Conservation (phyloP, 768 basidiomycete species). For the Trametes maxima region DNA sequence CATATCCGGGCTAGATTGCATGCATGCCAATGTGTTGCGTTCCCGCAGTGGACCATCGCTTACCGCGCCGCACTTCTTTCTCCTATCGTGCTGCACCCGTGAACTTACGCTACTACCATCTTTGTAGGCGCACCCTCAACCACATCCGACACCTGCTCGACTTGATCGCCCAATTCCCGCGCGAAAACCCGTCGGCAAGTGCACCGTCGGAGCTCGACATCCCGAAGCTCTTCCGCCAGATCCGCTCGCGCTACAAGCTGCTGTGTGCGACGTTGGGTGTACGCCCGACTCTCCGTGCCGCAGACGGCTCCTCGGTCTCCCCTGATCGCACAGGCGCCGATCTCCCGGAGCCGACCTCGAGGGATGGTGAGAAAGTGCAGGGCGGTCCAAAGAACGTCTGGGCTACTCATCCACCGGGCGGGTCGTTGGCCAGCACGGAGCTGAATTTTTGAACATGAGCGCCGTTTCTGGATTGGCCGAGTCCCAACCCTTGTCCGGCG, state of each 20-base stretch:
- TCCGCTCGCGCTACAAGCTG: constrained; percentile 84
- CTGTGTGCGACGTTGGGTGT: constrained; percentile 85
- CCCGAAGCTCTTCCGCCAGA: constrained; percentile 74
- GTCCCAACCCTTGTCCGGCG: constrained; percentile 1
- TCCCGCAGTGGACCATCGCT: not conserved
- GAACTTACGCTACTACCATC: not conserved
- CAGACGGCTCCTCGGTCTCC: constrained; percentile 17
- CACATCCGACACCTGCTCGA: constrained; percentile 73
- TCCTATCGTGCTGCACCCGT: not conserved
- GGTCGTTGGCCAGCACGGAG: constrained; percentile 13
- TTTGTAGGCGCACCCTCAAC: constrained; percentile 53
- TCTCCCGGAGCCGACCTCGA: not conserved
- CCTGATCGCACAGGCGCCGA: constrained; percentile 5
- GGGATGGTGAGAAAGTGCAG: not conserved
- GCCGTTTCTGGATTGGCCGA: not conserved
- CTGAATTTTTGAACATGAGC: constrained; percentile 18
- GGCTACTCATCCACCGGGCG: constrained; percentile 17
- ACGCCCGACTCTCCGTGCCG: constrained; percentile 45
- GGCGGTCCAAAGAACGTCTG: constrained; percentile 19
- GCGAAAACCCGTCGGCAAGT: constrained; percentile 62
- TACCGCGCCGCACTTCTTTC: not conserved
- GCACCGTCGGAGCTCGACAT: constrained; percentile 61
- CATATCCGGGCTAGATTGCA: not conserved
- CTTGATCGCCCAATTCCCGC: constrained; percentile 76
- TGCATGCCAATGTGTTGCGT: not conserved